Evolutionary conservation across 805 yeast species (phyloP).

Genomic region (Hanseniaspora pseudoguilliermondii): DNA sequence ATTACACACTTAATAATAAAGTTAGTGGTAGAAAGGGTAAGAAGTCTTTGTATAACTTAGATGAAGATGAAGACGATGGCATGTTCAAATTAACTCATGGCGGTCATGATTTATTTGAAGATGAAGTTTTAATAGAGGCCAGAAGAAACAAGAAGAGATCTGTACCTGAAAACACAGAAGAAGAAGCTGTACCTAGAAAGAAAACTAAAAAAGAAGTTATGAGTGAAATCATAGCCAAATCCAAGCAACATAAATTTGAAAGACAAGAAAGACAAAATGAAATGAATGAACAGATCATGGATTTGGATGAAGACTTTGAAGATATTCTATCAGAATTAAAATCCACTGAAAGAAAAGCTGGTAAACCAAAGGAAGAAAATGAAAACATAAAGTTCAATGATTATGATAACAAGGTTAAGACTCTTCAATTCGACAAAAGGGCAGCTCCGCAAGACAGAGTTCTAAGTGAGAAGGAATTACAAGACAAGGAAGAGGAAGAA

Average conservation of each 20-base stretch:
- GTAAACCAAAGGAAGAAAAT: constrained; percentile 14
- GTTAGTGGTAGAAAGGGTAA: constrained; percentile 26
- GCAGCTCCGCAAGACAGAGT: constrained; percentile 75
- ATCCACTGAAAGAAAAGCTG: constrained; percentile 15
- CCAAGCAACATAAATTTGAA: constrained; percentile 63
- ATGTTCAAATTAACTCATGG: constrained; percentile 57
- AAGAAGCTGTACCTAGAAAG: constrained; percentile 38
- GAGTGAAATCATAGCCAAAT: constrained; percentile 74
- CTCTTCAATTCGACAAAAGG: constrained; percentile 55
- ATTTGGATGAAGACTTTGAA: constrained; percentile 61
- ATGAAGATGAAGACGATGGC: constrained; percentile 43
- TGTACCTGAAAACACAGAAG: constrained; percentile 30
- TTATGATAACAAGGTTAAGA: constrained; percentile 56
- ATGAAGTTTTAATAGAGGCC: constrained; percentile 33
- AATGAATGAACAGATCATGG: constrained; percentile 47
- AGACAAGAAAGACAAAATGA: constrained; percentile 54
- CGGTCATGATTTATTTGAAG: constrained; percentile 53
- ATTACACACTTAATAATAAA: neutral
- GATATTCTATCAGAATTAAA: constrained; percentile 49
- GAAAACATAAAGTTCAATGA: constrained; percentile 30
- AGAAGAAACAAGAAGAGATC: constrained; percentile 24
- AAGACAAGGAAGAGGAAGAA: constrained; percentile 47
- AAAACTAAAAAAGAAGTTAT: constrained; percentile 74
- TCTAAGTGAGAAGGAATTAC: constrained; percentile 60
- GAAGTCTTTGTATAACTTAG: constrained; percentile 56